Conservation (phyloP, 2,329 filamentous ascomycete species). For the Gliomastix tumulicola region DNA sequence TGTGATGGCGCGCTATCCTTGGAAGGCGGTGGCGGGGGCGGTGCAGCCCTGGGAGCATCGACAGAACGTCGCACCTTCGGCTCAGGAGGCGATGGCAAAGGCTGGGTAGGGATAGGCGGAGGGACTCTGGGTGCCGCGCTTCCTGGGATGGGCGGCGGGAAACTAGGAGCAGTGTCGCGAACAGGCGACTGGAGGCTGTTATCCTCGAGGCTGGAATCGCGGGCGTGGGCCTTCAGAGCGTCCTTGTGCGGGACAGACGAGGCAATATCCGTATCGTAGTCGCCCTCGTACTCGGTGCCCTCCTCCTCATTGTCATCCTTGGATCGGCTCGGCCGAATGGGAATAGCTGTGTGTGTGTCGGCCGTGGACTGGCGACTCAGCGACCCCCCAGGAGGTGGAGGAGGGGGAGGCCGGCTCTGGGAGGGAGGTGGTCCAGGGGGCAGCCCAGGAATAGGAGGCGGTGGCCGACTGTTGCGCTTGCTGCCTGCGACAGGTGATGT, state of each 20-base stretch:
- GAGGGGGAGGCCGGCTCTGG: constrained; percentile 58
- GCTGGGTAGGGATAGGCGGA: constrained; percentile 58
- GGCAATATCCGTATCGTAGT: constrained; percentile 96
- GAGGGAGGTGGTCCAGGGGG: constrained; percentile 37
- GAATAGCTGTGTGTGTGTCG: constrained; percentile 41
- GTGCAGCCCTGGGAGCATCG: constrained; percentile 55
- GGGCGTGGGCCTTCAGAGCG: constrained; percentile 74
- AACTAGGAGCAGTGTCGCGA: constrained; percentile 32
- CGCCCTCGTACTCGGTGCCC: constrained; percentile 90
- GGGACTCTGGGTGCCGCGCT: constrained; percentile 51
- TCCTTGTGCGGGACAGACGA: constrained; percentile 93
- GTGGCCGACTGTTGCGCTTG: constrained; percentile 50
- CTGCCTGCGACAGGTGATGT: constrained; percentile 35
- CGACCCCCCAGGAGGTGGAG: constrained; percentile 50
- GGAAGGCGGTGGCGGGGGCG: constrained; percentile 50
- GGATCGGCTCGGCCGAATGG: constrained; percentile 32
- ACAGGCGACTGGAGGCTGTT: constrained; percentile 52
- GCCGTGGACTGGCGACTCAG: constrained; percentile 53
- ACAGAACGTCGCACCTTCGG: constrained; percentile 55
- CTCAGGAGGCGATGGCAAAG: constrained; percentile 39
- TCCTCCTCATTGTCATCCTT: constrained; percentile 68
- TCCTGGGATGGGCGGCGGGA: constrained; percentile 50
- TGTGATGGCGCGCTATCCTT: constrained; percentile 47
- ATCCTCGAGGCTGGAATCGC: constrained; percentile 71
- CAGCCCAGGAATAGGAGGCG: constrained; percentile 53